Evolutionary conservation across 2,329 filamentous ascomycete genomes (phyloP).

Genomic region (Beauveria rudraprayagi): DNA sequence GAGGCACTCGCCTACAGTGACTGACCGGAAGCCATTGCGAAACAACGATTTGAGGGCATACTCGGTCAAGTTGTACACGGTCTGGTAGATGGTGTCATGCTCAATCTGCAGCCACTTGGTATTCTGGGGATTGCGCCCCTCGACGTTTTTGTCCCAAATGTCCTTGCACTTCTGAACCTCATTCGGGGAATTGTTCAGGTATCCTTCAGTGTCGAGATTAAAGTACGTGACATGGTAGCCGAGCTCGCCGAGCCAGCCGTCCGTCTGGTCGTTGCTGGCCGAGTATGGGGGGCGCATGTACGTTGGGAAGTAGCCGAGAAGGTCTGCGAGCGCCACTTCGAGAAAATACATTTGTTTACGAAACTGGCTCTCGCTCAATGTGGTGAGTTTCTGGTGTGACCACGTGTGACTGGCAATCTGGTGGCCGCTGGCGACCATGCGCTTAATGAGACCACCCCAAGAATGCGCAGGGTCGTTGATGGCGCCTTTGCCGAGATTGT

Average conservation of each 20-base stretch:
- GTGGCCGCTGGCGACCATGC: slow-evolving; percentile 47
- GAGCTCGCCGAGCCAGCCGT: slow-evolving; percentile 32
- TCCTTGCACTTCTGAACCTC: slow-evolving; percentile 38
- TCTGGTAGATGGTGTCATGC: slow-evolving; percentile 41
- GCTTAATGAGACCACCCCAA: slow-evolving; percentile 29
- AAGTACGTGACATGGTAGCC: slow-evolving; percentile 54
- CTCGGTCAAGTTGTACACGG: slow-evolving; percentile 34
- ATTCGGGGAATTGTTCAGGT: slow-evolving; percentile 41
- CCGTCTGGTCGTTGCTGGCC: slow-evolving; percentile 32
- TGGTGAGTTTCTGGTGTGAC: slow-evolving; percentile 36
- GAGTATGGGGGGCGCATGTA: slow-evolving; percentile 41
- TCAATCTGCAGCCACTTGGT: slow-evolving; percentile 44
- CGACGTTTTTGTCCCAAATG: slow-evolving; percentile 30
- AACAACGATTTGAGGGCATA: slow-evolving; percentile 34
- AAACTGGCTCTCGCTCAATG: slow-evolving; percentile 25
- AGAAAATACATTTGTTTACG: slow-evolving; percentile 33
- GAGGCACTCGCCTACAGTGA: slow-evolving; percentile 45
- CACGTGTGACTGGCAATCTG: slow-evolving; percentile 50
- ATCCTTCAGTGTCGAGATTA: slow-evolving; percentile 54
- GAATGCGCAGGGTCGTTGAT: slow-evolving; percentile 31
- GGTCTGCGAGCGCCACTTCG: slow-evolving; percentile 34
- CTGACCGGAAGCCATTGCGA: slow-evolving; percentile 33
- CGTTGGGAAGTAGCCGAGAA: slow-evolving; percentile 33
- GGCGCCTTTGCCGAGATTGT: slow-evolving; percentile 31
- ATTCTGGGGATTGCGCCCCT: slow-evolving; percentile 18